Base-by-base conservation (phyloP, 306 rosid species). In the Ammopiptanthus mongolicus region DNA sequence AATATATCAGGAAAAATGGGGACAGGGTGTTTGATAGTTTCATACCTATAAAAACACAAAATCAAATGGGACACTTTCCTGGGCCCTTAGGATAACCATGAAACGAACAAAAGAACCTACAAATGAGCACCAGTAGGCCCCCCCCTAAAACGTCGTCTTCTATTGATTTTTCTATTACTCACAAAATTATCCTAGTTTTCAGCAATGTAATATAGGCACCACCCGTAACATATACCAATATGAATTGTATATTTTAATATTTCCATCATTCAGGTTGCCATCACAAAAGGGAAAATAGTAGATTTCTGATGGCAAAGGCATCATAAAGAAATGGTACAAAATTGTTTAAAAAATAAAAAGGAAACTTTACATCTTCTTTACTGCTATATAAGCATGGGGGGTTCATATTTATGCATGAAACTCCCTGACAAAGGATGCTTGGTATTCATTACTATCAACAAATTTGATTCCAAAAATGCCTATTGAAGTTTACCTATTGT, bases 401-500 rank as follows among this genome's bases (percentile, higher is more conserved):
- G 57, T 83, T 74, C 70, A 78, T 75, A 76, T 59, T 75, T 82
- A 37, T 4, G 81, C 82, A 65, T 63, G 52, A 68, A 77, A 77
- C 51, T 80, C 60, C 83, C 85, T 68, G 36, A 62, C 59, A 73
- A 39, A 44, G 59, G 59, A 48, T 22, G 63, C 25, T 79, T 74
- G 83, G 64, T 82, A 81, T 62, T 39, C 76, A 61, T 62, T 55
- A 78, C 84, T 80, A 82, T 75, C 33, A 33, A 33, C 79, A 72
- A 4, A 78, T 75, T 9, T 61, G 29, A 55, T 64, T 53, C 73
- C 74, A 63, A 13, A 13, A 46, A 42, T 65, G 23, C 63, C 39
- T 33, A 29, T 22, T 76, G 47, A 65, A 67, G 13, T 72, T 86
- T 81, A 89, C 85, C 84, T 83, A 66, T 76, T 87, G 79, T 65